Evolutionary conservation across 176 grass and related monocot genomes (phyloP).

Genomic region (Eremochloa ophiuroides): DNA sequence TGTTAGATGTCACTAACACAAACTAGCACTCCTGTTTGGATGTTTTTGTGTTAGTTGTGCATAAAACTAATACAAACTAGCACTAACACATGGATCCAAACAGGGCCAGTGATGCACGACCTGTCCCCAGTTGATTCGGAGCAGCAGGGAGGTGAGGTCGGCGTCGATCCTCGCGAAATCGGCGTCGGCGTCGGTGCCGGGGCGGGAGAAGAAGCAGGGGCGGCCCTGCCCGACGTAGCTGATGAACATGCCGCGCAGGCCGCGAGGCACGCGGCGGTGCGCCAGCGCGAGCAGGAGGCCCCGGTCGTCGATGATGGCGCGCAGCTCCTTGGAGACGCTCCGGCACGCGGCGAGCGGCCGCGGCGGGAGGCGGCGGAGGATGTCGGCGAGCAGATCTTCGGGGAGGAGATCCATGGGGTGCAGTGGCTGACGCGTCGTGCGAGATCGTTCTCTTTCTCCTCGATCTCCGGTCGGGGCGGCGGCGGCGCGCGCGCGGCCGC

Average conservation of each 20-base stretch:
- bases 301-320: neutral
- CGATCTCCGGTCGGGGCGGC: no score
- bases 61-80: no score
- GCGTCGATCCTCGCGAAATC: neutral
- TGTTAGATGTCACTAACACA: no score
- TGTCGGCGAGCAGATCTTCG: neutral
- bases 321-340: neutral
- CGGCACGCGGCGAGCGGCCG: neutral
- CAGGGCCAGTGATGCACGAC: neutral
- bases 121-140: accelerated
- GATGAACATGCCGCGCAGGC: neutral
- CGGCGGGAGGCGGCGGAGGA: neutral
- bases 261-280: neutral
- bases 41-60: no score
- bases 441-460: no score
- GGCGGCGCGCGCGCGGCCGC: no score
- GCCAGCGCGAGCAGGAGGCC: neutral
- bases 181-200: no score
- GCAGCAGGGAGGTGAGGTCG: neutral
- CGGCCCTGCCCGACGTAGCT: neutral
- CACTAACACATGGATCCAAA: no score
- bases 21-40: no score
- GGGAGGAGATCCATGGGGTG: neutral
- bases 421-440: neutral
- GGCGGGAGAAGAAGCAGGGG: neutral